Percentiles rank a stretch among this genome's conserved stretches.
Conservation (phyloP, 768 basidiomycete genomes). For the Russula abietina region DNA sequence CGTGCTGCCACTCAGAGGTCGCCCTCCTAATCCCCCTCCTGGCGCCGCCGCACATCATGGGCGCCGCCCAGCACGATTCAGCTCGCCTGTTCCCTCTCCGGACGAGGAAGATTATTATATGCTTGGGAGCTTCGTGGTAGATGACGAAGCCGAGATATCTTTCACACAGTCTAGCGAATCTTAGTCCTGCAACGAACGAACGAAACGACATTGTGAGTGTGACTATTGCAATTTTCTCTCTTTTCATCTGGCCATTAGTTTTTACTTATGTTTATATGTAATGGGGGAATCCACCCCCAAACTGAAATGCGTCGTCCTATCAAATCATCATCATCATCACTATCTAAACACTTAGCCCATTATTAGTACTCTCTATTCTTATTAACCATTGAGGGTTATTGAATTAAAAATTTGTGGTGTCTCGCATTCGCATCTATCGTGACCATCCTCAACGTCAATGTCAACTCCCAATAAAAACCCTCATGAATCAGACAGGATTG, state of each 20-base stretch:
- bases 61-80: slow-evolving; percentile 37
- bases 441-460: not conserved
- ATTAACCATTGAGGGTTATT: not conserved
- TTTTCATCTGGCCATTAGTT: not conserved
- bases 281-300: not conserved
- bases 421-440: not conserved
- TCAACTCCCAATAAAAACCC: not conserved
- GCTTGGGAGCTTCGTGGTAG: slow-evolving; percentile 75
- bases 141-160: slow-evolving; percentile 65
- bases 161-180: slow-evolving; percentile 32
- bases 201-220: not conserved
- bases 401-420: not conserved
- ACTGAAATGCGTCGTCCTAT: not conserved
- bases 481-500: not conserved
- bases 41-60: slow-evolving; percentile 31
- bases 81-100: slow-evolving; percentile 53
- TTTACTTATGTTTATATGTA: not conserved
- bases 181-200: not conserved
- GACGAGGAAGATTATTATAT: slow-evolving; percentile 59
- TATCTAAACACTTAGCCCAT: not conserved
- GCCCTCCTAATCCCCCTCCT: too few species aligned
- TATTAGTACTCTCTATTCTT: not conserved
- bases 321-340: not conserved
- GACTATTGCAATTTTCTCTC: not conserved
- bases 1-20: not conserved